Conservation (phyloP, 768 basidiomycete genomes). For the Panaeolus papilionaceus region DNA sequence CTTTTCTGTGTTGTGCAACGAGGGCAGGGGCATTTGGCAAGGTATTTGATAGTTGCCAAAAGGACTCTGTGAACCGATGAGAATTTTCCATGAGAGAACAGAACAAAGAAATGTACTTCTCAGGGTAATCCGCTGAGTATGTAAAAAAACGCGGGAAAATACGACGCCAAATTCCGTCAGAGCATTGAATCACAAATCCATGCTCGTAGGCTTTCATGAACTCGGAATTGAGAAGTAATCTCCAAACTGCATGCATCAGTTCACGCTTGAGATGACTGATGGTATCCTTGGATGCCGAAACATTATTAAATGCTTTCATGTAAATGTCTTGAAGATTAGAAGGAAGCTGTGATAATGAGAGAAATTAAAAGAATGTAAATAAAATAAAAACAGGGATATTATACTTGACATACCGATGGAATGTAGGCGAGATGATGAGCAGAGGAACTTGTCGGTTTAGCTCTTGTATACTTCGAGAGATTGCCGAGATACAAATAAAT, state of each 20-base stretch:
- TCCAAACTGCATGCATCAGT: constrained; percentile 37
- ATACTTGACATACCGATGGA: constrained; percentile 31
- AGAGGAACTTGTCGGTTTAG: constrained; percentile 30
- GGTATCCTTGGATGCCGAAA: constrained; percentile 25
- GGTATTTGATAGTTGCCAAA: constrained; percentile 34
- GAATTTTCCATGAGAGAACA: no score
- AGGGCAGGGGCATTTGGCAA: constrained; percentile 40
- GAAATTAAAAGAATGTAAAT: no score
- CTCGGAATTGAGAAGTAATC: constrained; percentile 35
- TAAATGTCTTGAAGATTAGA: constrained; percentile 31
- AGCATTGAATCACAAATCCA: constrained; percentile 37
- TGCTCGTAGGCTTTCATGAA: constrained; percentile 36
- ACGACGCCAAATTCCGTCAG: constrained; percentile 33
- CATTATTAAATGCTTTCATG: constrained; percentile 15
- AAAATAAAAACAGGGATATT: no score
- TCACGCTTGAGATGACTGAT: constrained; percentile 39
- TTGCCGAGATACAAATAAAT: constrained; percentile 44
- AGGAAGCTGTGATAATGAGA: constrained; percentile 34
- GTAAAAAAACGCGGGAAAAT: constrained; percentile 40
- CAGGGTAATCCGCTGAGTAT: constrained; percentile 43
- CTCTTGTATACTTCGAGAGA: constrained; percentile 43
- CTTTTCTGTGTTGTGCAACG: constrained; percentile 32
- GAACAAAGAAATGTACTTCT: constrained; percentile 34
- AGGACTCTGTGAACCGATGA: no score
- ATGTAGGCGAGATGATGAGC: constrained; percentile 48